Evolutionary conservation across 2,329 filamentous ascomycete genomes (phyloP).

Genomic region (Monilinia aucupariae): DNA sequence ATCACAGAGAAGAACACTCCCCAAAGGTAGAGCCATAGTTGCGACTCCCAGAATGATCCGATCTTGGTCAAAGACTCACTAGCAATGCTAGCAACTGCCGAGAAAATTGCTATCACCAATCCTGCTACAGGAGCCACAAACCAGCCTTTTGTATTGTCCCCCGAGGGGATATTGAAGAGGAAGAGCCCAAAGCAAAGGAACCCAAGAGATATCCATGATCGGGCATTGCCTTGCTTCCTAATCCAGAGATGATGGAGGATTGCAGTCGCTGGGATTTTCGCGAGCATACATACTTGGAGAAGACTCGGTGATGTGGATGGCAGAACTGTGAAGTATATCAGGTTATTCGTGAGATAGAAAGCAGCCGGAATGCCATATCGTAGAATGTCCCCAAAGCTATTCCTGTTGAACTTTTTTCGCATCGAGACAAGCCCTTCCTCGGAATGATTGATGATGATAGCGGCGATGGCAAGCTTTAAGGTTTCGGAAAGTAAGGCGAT

Average conservation of each 20-base stretch:
- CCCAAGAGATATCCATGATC: conserved; percentile 23
- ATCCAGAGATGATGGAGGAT: conserved; percentile 27
- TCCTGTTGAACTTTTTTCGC: conserved; percentile 5
- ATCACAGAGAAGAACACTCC: conserved; percentile 20
- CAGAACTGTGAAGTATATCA: conserved; percentile 27
- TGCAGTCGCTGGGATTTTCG: conserved; percentile 26
- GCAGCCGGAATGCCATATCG: conserved; percentile 25
- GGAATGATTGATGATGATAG: conserved; percentile 18
- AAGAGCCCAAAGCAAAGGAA: conserved; percentile 24
- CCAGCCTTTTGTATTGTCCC: conserved; percentile 18
- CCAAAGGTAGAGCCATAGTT: conserved; percentile 25
- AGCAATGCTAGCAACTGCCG: conserved; percentile 25
- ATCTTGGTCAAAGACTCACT: conserved; percentile 26
- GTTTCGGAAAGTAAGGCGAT: conserved; percentile 23
- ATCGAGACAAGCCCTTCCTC: conserved; percentile 13
- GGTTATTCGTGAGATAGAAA: conserved; percentile 25
- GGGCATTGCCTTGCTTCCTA: conserved; percentile 22
- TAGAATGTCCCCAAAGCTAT: conserved; percentile 16
- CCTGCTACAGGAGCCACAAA: conserved; percentile 24
- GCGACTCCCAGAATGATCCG: conserved; percentile 26
- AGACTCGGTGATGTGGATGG: conserved; percentile 24
- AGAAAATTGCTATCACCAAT: conserved; percentile 22
- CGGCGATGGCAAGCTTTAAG: conserved; percentile 23
- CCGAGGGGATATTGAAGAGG: conserved; percentile 22
- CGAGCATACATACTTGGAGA: conserved; percentile 26